These are phyloP conservation scores for Lactarius hengduanensis DNA, from an alignment of 768 basidiomycete species.

Conservation along the genomic window DNA sequence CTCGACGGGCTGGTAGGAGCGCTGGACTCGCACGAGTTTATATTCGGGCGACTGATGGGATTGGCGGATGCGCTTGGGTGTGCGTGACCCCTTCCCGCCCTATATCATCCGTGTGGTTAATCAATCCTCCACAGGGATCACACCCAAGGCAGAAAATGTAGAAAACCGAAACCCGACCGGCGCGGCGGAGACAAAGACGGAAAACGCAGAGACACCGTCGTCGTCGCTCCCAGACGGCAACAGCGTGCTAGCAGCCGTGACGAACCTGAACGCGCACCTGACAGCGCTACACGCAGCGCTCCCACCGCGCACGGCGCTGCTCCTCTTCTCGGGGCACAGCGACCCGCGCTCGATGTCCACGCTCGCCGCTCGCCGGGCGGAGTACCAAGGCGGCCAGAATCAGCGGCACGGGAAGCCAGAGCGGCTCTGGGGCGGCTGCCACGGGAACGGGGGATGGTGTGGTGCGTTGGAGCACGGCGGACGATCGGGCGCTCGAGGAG, in stretches of 20 bases:
- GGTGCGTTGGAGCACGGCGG: conserved; percentile 66
- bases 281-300: conserved; percentile 61
- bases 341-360: conserved; percentile 81
- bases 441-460: conserved; percentile 52
- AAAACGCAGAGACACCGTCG: conserved; percentile 12
- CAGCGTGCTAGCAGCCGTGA: conserved; percentile 32
- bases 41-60: conserved; percentile 79
- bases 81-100: conserved; percentile 39
- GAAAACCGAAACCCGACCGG: background rate
- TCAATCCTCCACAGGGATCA: conserved; percentile 50
- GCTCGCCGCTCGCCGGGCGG: conserved; percentile 36
- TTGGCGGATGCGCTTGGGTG: conserved; percentile 82
- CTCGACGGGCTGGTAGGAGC: conserved; percentile 63
- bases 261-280: conserved; percentile 60
- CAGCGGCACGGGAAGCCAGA: conserved; percentile 74
- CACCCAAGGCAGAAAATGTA: conserved; percentile 46
- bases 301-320: conserved; percentile 74
- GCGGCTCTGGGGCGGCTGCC: conserved; percentile 36
- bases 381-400: conserved; percentile 45
- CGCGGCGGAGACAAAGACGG: conserved; percentile 21
- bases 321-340: conserved; percentile 86
- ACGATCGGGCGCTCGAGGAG: conserved; percentile 77
- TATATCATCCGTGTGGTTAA: background rate
- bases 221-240: conserved; percentile 21
- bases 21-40: conserved; percentile 68